Conservation (phyloP, 2,329 filamentous ascomycete genomes). For the Chrysoporthe puriensis region DNA sequence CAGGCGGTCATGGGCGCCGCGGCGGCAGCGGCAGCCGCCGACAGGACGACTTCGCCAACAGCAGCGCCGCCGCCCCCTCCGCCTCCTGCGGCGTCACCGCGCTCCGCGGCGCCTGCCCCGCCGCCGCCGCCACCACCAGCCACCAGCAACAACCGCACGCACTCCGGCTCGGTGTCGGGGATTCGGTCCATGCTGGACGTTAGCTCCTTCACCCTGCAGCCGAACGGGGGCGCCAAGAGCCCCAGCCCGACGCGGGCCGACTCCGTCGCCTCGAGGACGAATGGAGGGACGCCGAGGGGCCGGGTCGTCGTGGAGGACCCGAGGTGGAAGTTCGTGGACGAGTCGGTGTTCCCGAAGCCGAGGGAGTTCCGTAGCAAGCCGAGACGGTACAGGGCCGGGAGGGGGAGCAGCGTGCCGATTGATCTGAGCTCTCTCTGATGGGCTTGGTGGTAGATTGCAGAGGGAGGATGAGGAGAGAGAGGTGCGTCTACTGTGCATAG, state of each 20-base stretch:
- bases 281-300: slow-evolving; percentile 36
- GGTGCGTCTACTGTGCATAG: neutral
- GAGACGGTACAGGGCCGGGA: slow-evolving; percentile 84
- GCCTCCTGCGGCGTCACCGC: slow-evolving; percentile 41
- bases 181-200: slow-evolving; percentile 71
- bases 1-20: slow-evolving; percentile 46
- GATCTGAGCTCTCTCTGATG: slow-evolving; percentile 67
- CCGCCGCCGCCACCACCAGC: slow-evolving; percentile 44
- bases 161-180: slow-evolving; percentile 48
- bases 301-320: slow-evolving; percentile 71
- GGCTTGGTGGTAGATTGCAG: neutral
- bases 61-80: slow-evolving; percentile 43
- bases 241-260: slow-evolving; percentile 49
- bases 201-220: slow-evolving; percentile 72
- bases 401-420: slow-evolving; percentile 91
- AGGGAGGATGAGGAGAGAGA: neutral
- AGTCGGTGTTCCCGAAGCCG: slow-evolving; percentile 81
- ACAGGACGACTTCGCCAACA: slow-evolving; percentile 32
- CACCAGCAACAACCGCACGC: slow-evolving; percentile 37
- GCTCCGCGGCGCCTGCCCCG: slow-evolving; percentile 39
- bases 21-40: slow-evolving; percentile 32
- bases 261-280: slow-evolving; percentile 37
- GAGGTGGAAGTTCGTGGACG: slow-evolving; percentile 86
- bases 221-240: slow-evolving; percentile 59
- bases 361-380: slow-evolving; percentile 75